Conservation (phyloP, 805 yeast species). For the Kazachstania kunashirensis region DNA sequence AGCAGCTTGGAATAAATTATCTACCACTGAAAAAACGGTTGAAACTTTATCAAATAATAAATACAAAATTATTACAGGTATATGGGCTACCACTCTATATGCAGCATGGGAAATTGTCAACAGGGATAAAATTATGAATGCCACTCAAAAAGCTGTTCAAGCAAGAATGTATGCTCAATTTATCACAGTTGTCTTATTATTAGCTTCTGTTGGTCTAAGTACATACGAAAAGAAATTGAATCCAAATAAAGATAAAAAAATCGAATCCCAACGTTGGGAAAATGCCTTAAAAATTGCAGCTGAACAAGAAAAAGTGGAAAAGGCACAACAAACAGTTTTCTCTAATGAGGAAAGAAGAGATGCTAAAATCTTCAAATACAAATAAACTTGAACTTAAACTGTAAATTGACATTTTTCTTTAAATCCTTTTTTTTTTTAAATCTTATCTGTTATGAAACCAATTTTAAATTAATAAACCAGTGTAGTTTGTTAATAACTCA, state of each 20-base stretch:
- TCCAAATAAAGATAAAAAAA: slow-evolving; percentile 31
- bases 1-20: slow-evolving; percentile 42
- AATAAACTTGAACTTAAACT: too few relatives aligned
- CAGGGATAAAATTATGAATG: slow-evolving; percentile 64
- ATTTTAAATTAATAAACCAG: too few relatives aligned
- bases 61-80: slow-evolving; percentile 56
- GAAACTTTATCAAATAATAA: slow-evolving; percentile 45
- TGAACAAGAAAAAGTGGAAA: slow-evolving; percentile 21
- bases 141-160: slow-evolving; percentile 72
- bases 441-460: too few relatives aligned
- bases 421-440: too few relatives aligned
- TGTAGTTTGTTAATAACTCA: too few relatives aligned
- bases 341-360: slow-evolving; percentile 31
- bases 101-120: slow-evolving; percentile 72
- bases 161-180: slow-evolving; percentile 91
- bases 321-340: slow-evolving; percentile 13
- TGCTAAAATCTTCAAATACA: slow-evolving; percentile 29
- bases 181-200: slow-evolving; percentile 57
- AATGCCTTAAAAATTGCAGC: slow-evolving; percentile 35
- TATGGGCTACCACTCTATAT: slow-evolving; percentile 73
- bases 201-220: slow-evolving; percentile 59
- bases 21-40: slow-evolving; percentile 40
- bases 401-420: too few relatives aligned
- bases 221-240: slow-evolving; percentile 53
- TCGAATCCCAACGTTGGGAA: slow-evolving; percentile 38